Evolutionary conservation across 176 grass and related monocot genomes (phyloP).

Genomic region (Cenchrus americanus): DNA sequence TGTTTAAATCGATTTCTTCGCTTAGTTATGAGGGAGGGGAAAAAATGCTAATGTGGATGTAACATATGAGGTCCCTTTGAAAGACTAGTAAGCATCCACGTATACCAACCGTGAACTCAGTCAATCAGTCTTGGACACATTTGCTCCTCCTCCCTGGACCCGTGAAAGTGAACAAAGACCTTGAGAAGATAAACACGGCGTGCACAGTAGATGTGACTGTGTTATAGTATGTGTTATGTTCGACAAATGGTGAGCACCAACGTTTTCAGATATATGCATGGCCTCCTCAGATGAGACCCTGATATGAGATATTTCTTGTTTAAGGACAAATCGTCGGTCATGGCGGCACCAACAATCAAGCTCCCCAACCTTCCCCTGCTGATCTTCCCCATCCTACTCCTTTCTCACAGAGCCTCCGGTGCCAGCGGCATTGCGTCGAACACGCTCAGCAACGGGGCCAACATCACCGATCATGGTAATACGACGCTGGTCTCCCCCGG

Average conservation of each 20-base stretch:
- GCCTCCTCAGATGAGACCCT: neutral
- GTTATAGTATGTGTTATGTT: neutral
- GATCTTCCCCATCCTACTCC: neutral
- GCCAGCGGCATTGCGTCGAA: neutral
- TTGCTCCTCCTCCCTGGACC: neutral
- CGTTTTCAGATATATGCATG: neutral
- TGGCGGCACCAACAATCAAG: neutral
- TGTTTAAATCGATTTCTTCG: neutral
- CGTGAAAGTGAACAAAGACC: neutral
- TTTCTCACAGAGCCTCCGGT: neutral
- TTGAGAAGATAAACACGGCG: neutral
- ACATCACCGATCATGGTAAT: neutral
- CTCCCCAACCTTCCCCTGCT: neutral
- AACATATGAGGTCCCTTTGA: neutral
- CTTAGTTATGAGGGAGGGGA: neutral
- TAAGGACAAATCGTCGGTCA: neutral
- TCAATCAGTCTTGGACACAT: neutral
- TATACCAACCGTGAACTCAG: neutral
- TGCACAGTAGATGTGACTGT: neutral
- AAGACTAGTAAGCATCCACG: neutral
- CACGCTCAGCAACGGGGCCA: neutral
- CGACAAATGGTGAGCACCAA: too few relatives aligned
- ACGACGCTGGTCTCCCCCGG: conserved; percentile 32
- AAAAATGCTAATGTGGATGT: neutral
- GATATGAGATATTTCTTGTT: neutral